Evolutionary conservation across 2,329 filamentous ascomycete genomes (phyloP), one percentile per base, ranked within the genome.

Genomic region (Xylaria sp.): DNA sequence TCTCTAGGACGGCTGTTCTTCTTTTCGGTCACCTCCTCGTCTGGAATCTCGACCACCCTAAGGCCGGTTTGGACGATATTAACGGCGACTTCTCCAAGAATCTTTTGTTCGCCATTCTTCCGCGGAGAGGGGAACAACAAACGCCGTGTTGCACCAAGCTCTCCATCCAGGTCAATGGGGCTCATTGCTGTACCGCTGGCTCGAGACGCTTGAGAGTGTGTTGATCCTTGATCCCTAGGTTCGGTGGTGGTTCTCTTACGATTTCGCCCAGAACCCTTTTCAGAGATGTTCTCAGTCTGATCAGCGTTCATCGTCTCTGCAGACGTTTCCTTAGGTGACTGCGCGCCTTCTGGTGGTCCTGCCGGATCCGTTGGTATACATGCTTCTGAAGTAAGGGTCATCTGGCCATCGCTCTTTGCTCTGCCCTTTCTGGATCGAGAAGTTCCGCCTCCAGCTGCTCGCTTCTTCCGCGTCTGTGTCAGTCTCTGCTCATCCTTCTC

Each of bases 121-220:
- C 90, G 86, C 1, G 92, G 92, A 0, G 92, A 94, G 0, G 93
- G 91, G 76, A 96, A 96, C 0, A 96, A 84, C 2, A 94, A 80
- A 67, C 93, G 86, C 69, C 91, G 86, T 0, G 91, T 94, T 61
- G 78, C 81, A 41, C 87, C 88, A 59, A 87, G 81, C 41, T 85
- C 84, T 50, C 87, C 83, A 41, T 85, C 84, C 6, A 87, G 72
- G 34, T 84, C 81, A 41, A 90, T 88, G 18, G 89, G 88, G 73
- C 85, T 89, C 58, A 86, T 81, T 18, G 83, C 85, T 37, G 86
- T 88, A 55, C 88, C 89, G 69, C 82, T 86, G 37, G 83, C 85
- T 73, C 83, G 80, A n/a, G 87, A 87, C 72, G 83, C 84, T 71
- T 83, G 80, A 13, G 87, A 88, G 72, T 87, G 85, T n/a, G 83